phyloP scores from a whole-genome alignment of 2,329 filamentous ascomycete species.

The Penicillium sp. region DNA sequence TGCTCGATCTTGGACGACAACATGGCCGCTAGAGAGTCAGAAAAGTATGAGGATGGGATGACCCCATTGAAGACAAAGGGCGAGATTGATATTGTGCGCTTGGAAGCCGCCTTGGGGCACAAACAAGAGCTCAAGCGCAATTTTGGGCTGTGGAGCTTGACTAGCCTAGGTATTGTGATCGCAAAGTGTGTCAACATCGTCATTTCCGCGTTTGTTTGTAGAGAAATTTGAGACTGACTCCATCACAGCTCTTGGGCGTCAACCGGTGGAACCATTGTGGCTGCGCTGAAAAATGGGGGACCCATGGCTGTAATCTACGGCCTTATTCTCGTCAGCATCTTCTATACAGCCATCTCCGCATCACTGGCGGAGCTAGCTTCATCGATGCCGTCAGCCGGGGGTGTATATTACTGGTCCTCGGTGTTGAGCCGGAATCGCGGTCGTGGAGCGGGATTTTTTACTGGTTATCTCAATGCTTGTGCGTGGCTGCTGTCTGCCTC shows the following conservation, averaged over 20 bases:
- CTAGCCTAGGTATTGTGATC: conserved; percentile 58
- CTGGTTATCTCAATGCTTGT: conserved; percentile 37
- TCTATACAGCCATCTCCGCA: conserved; percentile 56
- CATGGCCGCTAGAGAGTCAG: conserved; percentile 4
- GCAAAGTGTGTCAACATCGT: conserved; percentile 32
- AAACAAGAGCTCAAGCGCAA: conserved; percentile 60
- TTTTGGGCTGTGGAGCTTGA: conserved; percentile 56
- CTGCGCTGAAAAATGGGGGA: conserved; percentile 59
- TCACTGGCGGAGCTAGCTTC: conserved; percentile 58
- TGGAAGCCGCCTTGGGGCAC: conserved; percentile 48
- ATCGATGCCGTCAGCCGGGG: conserved; percentile 55
- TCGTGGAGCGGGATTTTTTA: conserved; percentile 43
- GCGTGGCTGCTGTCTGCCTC: conserved; percentile 34
- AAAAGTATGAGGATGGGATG: neutral
- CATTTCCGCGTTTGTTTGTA: neutral
- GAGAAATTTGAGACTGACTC: neutral
- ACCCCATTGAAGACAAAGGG: conserved; percentile 2
- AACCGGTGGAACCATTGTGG: conserved; percentile 55
- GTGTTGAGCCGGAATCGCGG: conserved; percentile 52
- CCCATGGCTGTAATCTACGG: conserved; percentile 61
- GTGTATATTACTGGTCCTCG: conserved; percentile 59
- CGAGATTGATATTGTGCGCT: conserved; percentile 24
- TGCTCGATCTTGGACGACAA: neutral
- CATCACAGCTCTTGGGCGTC: conserved; percentile 57
- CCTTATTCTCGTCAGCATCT: conserved; percentile 47